These are phyloP conservation scores for Teratosphaeria viscida DNA, from an alignment of 2,329 filamentous ascomycete species.

Conservation along the genomic window DNA sequence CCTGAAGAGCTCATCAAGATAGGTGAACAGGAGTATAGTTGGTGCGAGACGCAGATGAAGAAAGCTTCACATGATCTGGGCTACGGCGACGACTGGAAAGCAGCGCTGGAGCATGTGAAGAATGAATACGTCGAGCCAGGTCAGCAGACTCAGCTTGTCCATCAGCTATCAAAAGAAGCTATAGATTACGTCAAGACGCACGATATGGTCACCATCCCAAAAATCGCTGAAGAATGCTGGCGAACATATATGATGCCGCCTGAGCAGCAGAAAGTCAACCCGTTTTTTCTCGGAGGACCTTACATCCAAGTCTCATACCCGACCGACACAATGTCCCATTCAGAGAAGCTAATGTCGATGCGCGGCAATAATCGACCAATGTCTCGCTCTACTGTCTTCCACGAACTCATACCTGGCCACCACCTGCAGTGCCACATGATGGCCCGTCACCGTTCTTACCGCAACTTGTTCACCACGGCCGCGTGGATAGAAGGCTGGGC, in stretches of 20 bases:
- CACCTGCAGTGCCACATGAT: slow-evolving; percentile 44
- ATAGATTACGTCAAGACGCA: slow-evolving; percentile 43
- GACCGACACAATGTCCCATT: slow-evolving; percentile 42
- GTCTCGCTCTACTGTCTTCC: slow-evolving; percentile 49
- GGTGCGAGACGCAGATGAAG: slow-evolving; percentile 48
- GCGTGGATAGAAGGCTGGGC: slow-evolving; percentile 54
- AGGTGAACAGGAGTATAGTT: slow-evolving; percentile 42
- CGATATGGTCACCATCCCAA: slow-evolving; percentile 47
- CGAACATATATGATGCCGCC: slow-evolving; percentile 49
- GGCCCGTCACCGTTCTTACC: slow-evolving; percentile 39
- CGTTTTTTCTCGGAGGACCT: slow-evolving; percentile 50
- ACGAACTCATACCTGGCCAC: slow-evolving; percentile 52
- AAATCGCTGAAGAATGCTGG: slow-evolving; percentile 43
- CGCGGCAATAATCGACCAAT: slow-evolving; percentile 50
- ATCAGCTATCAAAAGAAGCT: slow-evolving; percentile 42
- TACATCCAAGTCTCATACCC: slow-evolving; percentile 48
- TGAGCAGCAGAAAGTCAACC: slow-evolving; percentile 43
- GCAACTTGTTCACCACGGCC: slow-evolving; percentile 44
- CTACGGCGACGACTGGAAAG: slow-evolving; percentile 40
- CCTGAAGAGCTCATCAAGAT: slow-evolving; percentile 47
- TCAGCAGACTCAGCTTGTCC: slow-evolving; percentile 43
- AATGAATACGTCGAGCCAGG: slow-evolving; percentile 44
- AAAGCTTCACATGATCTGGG: slow-evolving; percentile 40
- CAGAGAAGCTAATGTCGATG: slow-evolving; percentile 49
- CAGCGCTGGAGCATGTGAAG: slow-evolving; percentile 48